Conservation (phyloP, 1,284 basidiomycete species). For the Apiotrichum veenhuisii region DNA sequence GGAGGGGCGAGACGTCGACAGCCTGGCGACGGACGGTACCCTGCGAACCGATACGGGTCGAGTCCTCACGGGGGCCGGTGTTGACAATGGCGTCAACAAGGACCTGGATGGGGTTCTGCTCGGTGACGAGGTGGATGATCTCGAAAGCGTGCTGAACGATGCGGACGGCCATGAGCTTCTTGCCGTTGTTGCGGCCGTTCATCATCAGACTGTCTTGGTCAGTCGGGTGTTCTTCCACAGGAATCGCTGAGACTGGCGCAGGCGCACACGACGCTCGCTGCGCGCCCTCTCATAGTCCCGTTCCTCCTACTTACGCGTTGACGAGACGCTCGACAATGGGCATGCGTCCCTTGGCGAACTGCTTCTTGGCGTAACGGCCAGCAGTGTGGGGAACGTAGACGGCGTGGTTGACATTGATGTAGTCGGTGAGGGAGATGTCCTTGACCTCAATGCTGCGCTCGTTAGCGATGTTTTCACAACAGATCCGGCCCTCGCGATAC, state of each 20-base stretch:
- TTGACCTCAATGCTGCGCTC: slow-evolving; percentile 85
- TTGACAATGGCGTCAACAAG: slow-evolving; percentile 97
- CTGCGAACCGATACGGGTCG: slow-evolving; percentile 99
- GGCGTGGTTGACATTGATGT: slow-evolving; percentile 98
- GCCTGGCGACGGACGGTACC: slow-evolving; percentile 99
- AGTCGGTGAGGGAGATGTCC: slow-evolving; percentile 97
- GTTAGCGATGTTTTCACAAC: slow-evolving; percentile 10
- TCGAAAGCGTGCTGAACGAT: slow-evolving; percentile 99
- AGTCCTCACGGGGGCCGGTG: slow-evolving; percentile 99
- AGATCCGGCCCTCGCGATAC: not conserved
- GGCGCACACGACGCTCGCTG: no score
- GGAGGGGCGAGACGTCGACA: slow-evolving; percentile 97
- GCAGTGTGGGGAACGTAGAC: slow-evolving; percentile 98
- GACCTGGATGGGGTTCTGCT: slow-evolving; percentile 99
- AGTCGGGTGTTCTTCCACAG: not conserved
- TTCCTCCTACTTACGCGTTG: slow-evolving; percentile 70
- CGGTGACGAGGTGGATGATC: slow-evolving; percentile 99
- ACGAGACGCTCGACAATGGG: slow-evolving; percentile 99
- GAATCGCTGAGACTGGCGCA: no score
- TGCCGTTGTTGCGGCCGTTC: slow-evolving; percentile 99
- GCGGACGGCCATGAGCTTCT: slow-evolving; percentile 98
- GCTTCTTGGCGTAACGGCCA: slow-evolving; percentile 98
- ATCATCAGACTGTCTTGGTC: slow-evolving; percentile 77
- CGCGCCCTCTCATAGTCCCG: no score
- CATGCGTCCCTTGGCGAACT: slow-evolving; percentile 99